Percentiles rank a stretch among this genome's conserved stretches.
Evolutionary conservation across 2,329 filamentous ascomycete genomes (phyloP).

Genomic region (Nothophaeocryptopus gaeumannii): DNA sequence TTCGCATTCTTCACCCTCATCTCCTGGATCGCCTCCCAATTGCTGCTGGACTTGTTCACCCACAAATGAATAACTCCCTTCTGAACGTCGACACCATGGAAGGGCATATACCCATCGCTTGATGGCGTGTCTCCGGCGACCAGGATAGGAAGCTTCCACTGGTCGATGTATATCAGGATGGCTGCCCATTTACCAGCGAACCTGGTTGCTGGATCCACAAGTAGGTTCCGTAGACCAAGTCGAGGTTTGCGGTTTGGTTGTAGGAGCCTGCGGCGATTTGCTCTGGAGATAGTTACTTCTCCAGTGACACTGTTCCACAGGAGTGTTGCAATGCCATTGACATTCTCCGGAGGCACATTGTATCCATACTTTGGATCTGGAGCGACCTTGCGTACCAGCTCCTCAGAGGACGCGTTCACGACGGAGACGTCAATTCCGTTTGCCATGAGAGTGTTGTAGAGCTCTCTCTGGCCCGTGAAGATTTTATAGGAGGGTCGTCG

Average conservation of each 20-base stretch:
- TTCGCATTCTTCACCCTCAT: slow-evolving; percentile 40
- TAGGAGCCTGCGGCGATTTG: slow-evolving; percentile 42
- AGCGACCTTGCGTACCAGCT: slow-evolving; percentile 49
- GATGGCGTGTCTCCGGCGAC: slow-evolving; percentile 45
- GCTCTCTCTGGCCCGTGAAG: slow-evolving; percentile 44
- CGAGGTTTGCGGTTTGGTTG: slow-evolving; percentile 38
- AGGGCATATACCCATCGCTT: slow-evolving; percentile 47
- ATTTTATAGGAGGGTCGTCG: slow-evolving; percentile 38
- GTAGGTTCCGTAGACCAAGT: slow-evolving; percentile 42
- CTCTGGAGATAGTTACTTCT: slow-evolving; percentile 39
- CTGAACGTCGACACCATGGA: slow-evolving; percentile 45
- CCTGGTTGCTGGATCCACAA: slow-evolving; percentile 47
- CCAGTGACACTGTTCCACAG: slow-evolving; percentile 35
- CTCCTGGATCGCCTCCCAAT: slow-evolving; percentile 36
- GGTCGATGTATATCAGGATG: slow-evolving; percentile 37
- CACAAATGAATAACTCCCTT: slow-evolving; percentile 45
- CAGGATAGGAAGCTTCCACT: slow-evolving; percentile 45
- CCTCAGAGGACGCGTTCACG: slow-evolving; percentile 44
- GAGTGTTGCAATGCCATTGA: slow-evolving; percentile 45
- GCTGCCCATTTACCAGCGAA: slow-evolving; percentile 47
- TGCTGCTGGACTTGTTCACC: slow-evolving; percentile 41
- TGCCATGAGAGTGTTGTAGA: slow-evolving; percentile 44
- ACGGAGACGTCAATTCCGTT: slow-evolving; percentile 48
- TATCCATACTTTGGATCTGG: slow-evolving; percentile 47
- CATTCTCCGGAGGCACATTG: slow-evolving; percentile 45